These are phyloP conservation scores for Tarenaya hassleriana DNA, from an alignment of 345 rosid species.

Conservation along the genomic window DNA sequence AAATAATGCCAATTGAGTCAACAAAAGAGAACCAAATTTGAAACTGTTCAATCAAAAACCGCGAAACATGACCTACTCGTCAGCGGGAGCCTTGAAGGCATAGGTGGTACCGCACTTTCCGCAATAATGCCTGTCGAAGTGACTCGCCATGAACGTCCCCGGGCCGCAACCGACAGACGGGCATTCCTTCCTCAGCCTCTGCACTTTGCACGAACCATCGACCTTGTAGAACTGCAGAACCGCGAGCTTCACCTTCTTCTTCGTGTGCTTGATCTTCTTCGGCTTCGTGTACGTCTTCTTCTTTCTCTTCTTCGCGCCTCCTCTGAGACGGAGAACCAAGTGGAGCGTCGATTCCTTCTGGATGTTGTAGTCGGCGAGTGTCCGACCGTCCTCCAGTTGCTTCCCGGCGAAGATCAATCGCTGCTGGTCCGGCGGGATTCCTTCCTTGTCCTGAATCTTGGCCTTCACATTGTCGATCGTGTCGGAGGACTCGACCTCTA, in stretches of 20 bases:
- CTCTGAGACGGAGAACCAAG: slow-evolving; percentile 58
- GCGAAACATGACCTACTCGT: slow-evolving; percentile 27
- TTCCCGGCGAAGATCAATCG: slow-evolving; percentile 61
- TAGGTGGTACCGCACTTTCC: slow-evolving; percentile 63
- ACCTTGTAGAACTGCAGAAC: slow-evolving; percentile 58
- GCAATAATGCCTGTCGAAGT: slow-evolving; percentile 60
- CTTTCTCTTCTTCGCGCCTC: slow-evolving; percentile 72
- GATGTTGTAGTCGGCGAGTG: slow-evolving; percentile 68
- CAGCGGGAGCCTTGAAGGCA: slow-evolving; percentile 50
- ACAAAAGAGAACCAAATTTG: not conserved
- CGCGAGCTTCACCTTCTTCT: slow-evolving; percentile 65
- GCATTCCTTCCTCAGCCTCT: slow-evolving; percentile 64
- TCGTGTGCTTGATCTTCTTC: slow-evolving; percentile 62
- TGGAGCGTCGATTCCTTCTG: slow-evolving; percentile 71
- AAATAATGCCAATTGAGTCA: slow-evolving; percentile 8
- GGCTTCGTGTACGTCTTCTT: slow-evolving; percentile 77
- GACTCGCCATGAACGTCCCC: slow-evolving; percentile 67
- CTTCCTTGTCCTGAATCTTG: slow-evolving; percentile 70
- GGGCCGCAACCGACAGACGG: slow-evolving; percentile 59
- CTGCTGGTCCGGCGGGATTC: slow-evolving; percentile 61
- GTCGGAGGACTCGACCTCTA: slow-evolving; percentile 58
- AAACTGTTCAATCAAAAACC: not conserved
- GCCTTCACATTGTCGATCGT: slow-evolving; percentile 67
- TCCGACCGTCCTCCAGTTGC: slow-evolving; percentile 60
- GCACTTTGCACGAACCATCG: slow-evolving; percentile 53